phyloP scores from a whole-genome alignment of 2,329 filamentous ascomycete species.

The Cryphonectria parasitica region DNA sequence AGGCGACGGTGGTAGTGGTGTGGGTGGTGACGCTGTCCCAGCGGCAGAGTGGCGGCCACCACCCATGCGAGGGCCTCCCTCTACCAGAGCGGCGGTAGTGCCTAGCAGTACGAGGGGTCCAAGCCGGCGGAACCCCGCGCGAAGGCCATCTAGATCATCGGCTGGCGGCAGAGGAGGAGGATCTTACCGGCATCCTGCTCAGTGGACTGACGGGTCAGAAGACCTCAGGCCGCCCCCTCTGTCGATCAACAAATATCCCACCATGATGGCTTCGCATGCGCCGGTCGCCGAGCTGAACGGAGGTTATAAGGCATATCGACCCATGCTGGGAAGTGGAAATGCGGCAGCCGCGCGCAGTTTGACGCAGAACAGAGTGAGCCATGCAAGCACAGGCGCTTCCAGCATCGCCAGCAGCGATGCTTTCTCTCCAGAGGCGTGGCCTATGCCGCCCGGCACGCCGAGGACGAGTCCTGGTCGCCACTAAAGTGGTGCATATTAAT shows the following conservation, averaged over 20 bases:
- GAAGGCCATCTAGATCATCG: not conserved
- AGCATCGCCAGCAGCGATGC: constrained; percentile 17
- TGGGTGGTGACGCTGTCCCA: not conserved
- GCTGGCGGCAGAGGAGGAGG: not conserved
- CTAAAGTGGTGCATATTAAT: not conserved
- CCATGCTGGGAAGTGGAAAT: not conserved
- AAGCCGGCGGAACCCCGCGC: not conserved
- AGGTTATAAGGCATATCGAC: constrained; percentile 14
- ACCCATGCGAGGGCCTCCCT: not conserved
- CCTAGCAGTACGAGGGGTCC: not conserved
- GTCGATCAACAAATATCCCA: constrained; percentile 6
- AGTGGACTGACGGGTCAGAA: not conserved
- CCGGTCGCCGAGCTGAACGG: constrained; percentile 12
- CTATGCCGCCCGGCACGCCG: constrained; percentile 13
- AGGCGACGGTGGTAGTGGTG: not conserved
- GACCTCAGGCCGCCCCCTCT: constrained; percentile 11
- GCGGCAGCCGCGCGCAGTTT: not conserved
- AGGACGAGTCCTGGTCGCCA: constrained; percentile 11
- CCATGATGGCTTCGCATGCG: constrained; percentile 9
- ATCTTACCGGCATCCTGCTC: not conserved
- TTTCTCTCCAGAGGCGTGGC: constrained; percentile 18
- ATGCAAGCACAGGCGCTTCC: not conserved
- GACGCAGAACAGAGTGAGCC: constrained; percentile 12
- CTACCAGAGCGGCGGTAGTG: not conserved
- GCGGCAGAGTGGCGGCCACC: not conserved